Evolutionary conservation across 1,284 basidiomycete species (phyloP), one percentile per base, ranked within the genome.

Genomic region (Ceratobasidium sp.): DNA sequence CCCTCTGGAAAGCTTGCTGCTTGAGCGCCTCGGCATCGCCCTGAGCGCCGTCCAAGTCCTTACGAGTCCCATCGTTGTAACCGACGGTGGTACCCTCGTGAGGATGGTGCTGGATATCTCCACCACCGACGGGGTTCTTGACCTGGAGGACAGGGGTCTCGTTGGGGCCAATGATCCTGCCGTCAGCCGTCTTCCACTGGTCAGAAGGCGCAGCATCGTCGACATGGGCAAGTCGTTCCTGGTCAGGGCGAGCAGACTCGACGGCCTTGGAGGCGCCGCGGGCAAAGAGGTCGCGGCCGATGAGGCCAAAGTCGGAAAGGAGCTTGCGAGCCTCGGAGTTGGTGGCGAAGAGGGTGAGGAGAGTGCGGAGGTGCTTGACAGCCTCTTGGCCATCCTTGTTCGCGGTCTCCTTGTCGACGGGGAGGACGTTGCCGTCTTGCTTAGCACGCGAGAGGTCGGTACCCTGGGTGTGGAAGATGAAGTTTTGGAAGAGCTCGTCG

Each of bases 241-340:
- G 83, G 63, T 84, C 79, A 0, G 97, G 96, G 15, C 91, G 90
- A 56, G 95, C 85, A 41, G 83, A 82, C 72, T 90, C 87, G n/a
- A 94, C 93, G 9, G 88, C 91, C 82, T 95, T 93, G 78, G 86
- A 82, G 0, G 93, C 92, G 33, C 89, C 90, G 64, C 89, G 90
- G 22, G 94, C 90, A 76, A 97, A 91, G 74, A 98, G 85, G 83
- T 97, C 95, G 73, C 95, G 92, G 0, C 94, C 95, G 75, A 97
- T 90, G 77, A 94, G 82, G 33, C 90, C 90, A 78, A 95, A 89
- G 83, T 97, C 95, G 45, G 89, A 88, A 72, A 96, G 82, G 66
- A 97, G 90, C 83, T 98, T 98, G 80, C 95, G 92, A 48, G 94
- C 91, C 84, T 98, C 96, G 0, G 91, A 91, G 85, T 97, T 98